Evolutionary conservation across 1,284 basidiomycete genomes (phyloP).

Genomic region (Calocybe gambosa): DNA sequence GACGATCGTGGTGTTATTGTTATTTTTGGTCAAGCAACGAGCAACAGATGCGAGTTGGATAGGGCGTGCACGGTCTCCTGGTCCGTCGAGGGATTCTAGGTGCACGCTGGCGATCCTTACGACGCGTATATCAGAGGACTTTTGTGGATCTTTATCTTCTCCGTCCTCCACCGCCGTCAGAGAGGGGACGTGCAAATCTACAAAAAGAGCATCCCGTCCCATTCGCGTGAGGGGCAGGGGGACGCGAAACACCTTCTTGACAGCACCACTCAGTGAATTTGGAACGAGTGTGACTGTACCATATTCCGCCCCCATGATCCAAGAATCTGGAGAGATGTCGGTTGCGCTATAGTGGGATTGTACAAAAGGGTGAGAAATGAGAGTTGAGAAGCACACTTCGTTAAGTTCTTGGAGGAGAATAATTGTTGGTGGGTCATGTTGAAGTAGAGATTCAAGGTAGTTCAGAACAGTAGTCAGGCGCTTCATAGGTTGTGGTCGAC

Average conservation of each 20-base stretch:
- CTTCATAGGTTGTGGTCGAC: not conserved
- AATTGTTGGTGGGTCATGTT: slow-evolving; percentile 11
- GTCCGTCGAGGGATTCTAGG: slow-evolving; percentile 20
- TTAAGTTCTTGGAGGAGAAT: slow-evolving; percentile 21
- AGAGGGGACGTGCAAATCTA: slow-evolving; percentile 13
- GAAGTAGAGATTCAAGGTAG: not conserved
- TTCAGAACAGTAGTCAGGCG: slow-evolving; percentile 2
- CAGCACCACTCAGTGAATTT: slow-evolving; percentile 6
- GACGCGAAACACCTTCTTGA: slow-evolving; percentile 14
- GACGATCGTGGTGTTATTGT: slow-evolving; percentile 4
- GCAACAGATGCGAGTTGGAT: slow-evolving; percentile 16
- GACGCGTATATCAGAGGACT: not conserved
- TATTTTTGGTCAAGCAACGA: slow-evolving; percentile 9
- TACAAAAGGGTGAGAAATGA: slow-evolving; percentile 17
- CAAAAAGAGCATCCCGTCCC: slow-evolving; percentile 20
- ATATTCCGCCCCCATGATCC: slow-evolving; percentile 10
- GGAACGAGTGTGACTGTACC: slow-evolving; percentile 21
- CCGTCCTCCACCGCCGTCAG: not conserved
- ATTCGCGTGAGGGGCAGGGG: slow-evolving; percentile 17
- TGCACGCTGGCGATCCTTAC: slow-evolving; percentile 19
- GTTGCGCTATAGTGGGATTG: slow-evolving; percentile 18
- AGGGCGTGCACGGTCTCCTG: slow-evolving; percentile 17
- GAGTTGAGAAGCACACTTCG: slow-evolving; percentile 14
- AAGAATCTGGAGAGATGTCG: slow-evolving; percentile 13
- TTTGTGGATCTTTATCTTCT: not conserved